Conservation (phyloP, 805 yeast genomes). For the Torulaspora delbrueckii region DNA sequence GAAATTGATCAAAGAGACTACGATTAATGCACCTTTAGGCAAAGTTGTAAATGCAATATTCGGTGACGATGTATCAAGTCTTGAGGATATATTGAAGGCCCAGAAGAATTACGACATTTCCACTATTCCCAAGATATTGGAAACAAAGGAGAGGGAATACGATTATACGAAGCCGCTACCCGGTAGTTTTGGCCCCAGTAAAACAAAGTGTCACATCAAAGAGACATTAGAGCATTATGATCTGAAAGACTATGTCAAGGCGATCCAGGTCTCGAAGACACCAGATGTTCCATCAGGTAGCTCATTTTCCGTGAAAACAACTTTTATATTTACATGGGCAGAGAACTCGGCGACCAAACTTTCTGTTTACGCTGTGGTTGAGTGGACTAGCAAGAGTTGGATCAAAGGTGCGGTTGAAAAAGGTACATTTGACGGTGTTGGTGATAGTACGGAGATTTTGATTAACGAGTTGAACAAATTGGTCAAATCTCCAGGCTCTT, state of each 20-base stretch:
- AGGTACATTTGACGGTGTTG: conserved; percentile 69
- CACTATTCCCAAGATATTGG: conserved; percentile 40
- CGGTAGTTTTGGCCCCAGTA: conserved; percentile 72
- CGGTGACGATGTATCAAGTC: conserved; percentile 51
- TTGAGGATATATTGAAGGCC: conserved; percentile 44
- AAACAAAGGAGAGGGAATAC: conserved; percentile 43
- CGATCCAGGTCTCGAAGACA: conserved; percentile 56
- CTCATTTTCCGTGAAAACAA: conserved; percentile 58
- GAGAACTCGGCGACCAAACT: conserved; percentile 49
- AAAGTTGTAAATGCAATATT: conserved; percentile 53
- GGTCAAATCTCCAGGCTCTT: conserved; percentile 13
- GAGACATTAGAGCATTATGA: conserved; percentile 55
- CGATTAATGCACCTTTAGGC: conserved; percentile 60
- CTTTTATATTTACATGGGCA: conserved; percentile 59
- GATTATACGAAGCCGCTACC: conserved; percentile 59
- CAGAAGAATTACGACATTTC: conserved; percentile 63
- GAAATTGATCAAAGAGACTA: conserved; percentile 50
- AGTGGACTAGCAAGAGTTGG: conserved; percentile 78
- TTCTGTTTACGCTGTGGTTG: conserved; percentile 49
- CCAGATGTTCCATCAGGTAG: conserved; percentile 84
- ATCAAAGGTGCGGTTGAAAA: conserved; percentile 70
- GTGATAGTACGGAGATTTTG: conserved; percentile 48
- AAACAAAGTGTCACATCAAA: conserved; percentile 58
- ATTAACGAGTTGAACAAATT: conserved; percentile 44
- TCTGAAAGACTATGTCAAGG: conserved; percentile 43